Evolutionary conservation across 108 stramenopile species (phyloP).

Genomic region (Thalassiosira profunda): DNA sequence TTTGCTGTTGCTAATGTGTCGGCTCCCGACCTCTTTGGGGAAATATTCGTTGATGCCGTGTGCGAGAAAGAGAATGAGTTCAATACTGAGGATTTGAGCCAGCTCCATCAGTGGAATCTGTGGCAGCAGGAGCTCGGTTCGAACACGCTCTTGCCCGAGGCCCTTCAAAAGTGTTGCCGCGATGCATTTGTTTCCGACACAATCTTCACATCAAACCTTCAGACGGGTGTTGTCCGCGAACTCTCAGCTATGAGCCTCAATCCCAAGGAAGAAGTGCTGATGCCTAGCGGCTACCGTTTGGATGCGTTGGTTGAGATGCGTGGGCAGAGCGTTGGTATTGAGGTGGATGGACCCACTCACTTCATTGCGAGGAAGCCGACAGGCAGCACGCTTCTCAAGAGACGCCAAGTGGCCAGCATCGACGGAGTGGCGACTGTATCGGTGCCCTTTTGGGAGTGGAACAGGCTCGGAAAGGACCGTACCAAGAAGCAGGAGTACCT

Average conservation of each 20-base stretch:
- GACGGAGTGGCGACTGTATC: slow-evolving; percentile 9
- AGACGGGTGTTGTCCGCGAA: neutral
- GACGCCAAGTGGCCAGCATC: neutral
- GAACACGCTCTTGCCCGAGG: neutral
- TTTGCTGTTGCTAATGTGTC: slow-evolving; percentile 35
- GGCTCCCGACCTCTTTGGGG: neutral
- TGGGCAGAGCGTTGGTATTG: slow-evolving; percentile 66
- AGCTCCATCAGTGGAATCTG: slow-evolving; percentile 26
- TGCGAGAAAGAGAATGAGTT: neutral
- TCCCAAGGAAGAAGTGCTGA: slow-evolving; percentile 15
- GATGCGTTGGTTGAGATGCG: slow-evolving; percentile 14
- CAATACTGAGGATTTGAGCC: neutral
- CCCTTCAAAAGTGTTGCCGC: neutral
- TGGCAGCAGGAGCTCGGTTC: slow-evolving; percentile 5
- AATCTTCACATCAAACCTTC: neutral
- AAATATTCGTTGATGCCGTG: neutral
- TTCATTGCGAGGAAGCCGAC: slow-evolving; percentile 32
- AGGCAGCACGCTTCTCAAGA: slow-evolving; percentile 1
- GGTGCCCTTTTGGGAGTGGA: slow-evolving; percentile 31
- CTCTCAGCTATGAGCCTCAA: neutral
- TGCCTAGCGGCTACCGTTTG: slow-evolving; percentile 6
- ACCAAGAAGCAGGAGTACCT: slow-evolving; percentile 14
- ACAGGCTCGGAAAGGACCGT: slow-evolving; percentile 8
- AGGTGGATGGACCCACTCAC: slow-evolving; percentile 90
- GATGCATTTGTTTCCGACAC: neutral